A percentile compares a stretch with the other conserved stretches of the same genome.
Evolutionary conservation across 2,329 filamentous ascomycete species (phyloP).

Genomic region (Penicillium sp.): DNA sequence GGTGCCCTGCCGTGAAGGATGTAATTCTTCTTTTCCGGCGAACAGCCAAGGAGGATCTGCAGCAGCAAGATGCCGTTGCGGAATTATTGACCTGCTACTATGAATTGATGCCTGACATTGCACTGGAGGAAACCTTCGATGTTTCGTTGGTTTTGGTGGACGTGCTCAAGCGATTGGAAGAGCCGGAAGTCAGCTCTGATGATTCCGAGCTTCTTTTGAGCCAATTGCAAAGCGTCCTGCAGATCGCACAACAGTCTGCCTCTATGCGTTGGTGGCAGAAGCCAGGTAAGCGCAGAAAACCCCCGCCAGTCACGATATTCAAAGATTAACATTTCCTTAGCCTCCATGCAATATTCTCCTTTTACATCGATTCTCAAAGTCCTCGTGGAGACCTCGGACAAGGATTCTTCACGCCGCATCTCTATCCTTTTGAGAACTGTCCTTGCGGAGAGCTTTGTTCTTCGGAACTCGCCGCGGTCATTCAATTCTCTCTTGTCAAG

Average conservation of each 20-base stretch:
- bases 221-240: conserved; percentile 77
- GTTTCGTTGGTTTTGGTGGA: conserved; percentile 73
- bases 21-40: conserved; percentile 71
- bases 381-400: conserved; percentile 30
- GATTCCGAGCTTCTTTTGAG: conserved; percentile 61
- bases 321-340: conserved; percentile 8
- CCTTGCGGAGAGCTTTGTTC: conserved; percentile 37
- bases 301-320: conserved; percentile 3
- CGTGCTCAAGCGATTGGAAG: conserved; percentile 62
- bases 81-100: conserved; percentile 82
- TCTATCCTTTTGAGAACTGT: conserved; percentile 35
- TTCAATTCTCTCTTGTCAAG: conserved; percentile 42
- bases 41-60: conserved; percentile 64
- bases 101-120: conserved; percentile 73
- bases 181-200: conserved; percentile 43
- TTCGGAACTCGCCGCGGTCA: conserved; percentile 31
- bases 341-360: conserved; percentile 43
- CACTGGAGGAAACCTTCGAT: conserved; percentile 82
- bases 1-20: conserved; percentile 79
- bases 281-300: conserved; percentile 43
- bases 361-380: conserved; percentile 44
- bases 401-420: conserved; percentile 34
- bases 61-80: conserved; percentile 76
- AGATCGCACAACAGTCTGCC: conserved; percentile 75
- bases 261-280: conserved; percentile 91